A percentile compares a stretch with the other conserved stretches of the same genome.
These are phyloP conservation scores for Amaranthus cruentus DNA, from an alignment of 148 eudicot species.

Conservation along the genomic window DNA sequence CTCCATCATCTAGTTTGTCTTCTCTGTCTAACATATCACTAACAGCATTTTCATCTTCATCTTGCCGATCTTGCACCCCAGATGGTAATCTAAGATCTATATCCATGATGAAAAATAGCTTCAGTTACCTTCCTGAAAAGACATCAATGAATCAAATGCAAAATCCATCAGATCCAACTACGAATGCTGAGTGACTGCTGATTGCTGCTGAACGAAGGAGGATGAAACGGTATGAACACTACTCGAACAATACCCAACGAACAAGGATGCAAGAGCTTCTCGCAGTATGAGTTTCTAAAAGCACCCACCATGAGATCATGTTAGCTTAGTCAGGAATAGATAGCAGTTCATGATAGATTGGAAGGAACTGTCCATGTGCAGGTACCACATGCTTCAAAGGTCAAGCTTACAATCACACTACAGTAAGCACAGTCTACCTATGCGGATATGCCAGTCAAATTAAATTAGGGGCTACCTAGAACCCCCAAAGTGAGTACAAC, in stretches of 20 bases:
- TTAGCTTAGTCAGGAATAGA: neutral
- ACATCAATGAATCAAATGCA: neutral
- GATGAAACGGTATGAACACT: neutral
- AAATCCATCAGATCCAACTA: neutral
- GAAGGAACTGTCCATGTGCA: neutral
- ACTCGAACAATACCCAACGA: constrained; percentile 3
- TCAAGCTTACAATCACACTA: neutral
- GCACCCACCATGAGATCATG: neutral
- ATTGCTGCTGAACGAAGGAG: neutral
- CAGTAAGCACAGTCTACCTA: neutral
- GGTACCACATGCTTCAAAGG: neutral
- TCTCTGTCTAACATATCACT: constrained; percentile 52
- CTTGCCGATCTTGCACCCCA: constrained; percentile 71
- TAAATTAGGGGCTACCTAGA: neutral
- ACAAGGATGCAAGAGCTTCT: neutral
- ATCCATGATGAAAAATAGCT: constrained; percentile 52
- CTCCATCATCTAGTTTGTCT: constrained; percentile 51
- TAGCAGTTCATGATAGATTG: neutral
- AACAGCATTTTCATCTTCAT: constrained; percentile 56
- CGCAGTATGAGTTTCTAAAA: neutral
- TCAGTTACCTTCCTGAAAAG: constrained; percentile 13
- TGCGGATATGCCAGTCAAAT: neutral
- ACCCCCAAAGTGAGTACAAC: neutral
- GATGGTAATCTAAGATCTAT: constrained; percentile 89
- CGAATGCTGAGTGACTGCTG: neutral